Conservation (phyloP, 208 protist species). For the Naegleria fowleri region DNA sequence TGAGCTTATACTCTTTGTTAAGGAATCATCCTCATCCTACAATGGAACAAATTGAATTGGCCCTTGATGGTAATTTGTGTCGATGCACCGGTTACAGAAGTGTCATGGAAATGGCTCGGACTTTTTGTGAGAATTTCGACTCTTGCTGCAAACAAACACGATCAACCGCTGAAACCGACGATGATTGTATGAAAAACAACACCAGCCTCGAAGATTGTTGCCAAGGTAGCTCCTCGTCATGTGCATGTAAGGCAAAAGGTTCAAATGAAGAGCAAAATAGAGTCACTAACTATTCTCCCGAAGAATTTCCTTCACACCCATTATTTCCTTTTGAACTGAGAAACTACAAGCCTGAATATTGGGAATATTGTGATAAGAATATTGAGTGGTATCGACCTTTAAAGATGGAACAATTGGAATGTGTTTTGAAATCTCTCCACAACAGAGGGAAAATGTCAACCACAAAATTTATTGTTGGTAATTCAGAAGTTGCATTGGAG, state of each 20-base stretch:
- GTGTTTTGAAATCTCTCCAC: slow-evolving; percentile 31
- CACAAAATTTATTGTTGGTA: slow-evolving; percentile 52
- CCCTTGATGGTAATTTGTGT: slow-evolving; percentile 68
- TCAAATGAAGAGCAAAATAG: too few species aligned
- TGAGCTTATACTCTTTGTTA: slow-evolving; percentile 54
- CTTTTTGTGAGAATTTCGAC: neutral
- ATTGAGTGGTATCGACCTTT: slow-evolving; percentile 41
- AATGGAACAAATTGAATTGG: slow-evolving; percentile 39
- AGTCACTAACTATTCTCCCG: too few species aligned
- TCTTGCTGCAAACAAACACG: too few species aligned
- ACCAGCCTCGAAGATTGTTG: neutral
- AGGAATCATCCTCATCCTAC: slow-evolving; percentile 39
- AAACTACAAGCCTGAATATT: too few species aligned
- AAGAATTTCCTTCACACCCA: too few species aligned
- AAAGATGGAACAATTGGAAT: slow-evolving; percentile 43
- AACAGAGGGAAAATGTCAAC: slow-evolving; percentile 38
- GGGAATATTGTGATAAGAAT: neutral
- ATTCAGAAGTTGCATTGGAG: slow-evolving; percentile 63
- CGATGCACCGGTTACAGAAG: slow-evolving; percentile 80
- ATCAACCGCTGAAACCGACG: too few species aligned
- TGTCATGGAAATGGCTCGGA: neutral
- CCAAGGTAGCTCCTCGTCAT: neutral
- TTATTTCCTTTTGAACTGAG: neutral
- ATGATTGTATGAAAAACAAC: neutral
- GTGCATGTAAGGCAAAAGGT: too few species aligned